Percentiles rank a stretch among this genome's conserved stretches.
Evolutionary conservation across 2,329 filamentous ascomycete species (phyloP).

Genomic region (Berkeleyomyces basicola): DNA sequence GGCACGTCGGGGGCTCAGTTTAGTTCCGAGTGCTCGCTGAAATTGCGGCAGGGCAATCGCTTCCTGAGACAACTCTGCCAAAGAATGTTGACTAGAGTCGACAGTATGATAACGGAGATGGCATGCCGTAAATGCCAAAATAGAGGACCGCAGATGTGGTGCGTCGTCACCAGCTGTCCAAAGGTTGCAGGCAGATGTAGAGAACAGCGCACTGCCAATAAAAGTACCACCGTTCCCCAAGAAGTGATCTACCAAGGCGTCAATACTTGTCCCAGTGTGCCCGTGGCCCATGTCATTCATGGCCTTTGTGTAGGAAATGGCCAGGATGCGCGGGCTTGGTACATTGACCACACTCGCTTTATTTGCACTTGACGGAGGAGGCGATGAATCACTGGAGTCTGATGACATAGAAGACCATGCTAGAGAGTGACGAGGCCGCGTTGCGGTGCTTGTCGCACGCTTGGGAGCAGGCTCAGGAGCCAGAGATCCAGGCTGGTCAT

Average conservation of each 20-base stretch:
- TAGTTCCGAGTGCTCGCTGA: constrained; percentile 15
- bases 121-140: constrained; percentile 17
- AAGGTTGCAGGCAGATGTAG: constrained; percentile 11
- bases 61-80: constrained; percentile 18
- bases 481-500: background rate
- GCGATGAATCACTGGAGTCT: background rate
- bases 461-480: background rate
- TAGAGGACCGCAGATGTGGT: constrained; percentile 16
- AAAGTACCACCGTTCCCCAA: constrained; percentile 14
- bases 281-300: constrained; percentile 6
- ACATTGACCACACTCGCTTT: background rate
- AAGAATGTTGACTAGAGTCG: constrained; percentile 2
- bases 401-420: background rate
- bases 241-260: constrained; percentile 11
- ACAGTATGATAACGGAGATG: constrained; percentile 16
- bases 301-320: constrained; percentile 8
- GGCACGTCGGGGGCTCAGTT: constrained; percentile 15
- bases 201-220: constrained; percentile 12
- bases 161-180: constrained; percentile 9
- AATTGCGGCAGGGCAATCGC: constrained; percentile 16
- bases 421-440: background rate
- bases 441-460: background rate
- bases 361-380: background rate
- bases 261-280: constrained; percentile 7
- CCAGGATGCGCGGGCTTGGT: constrained; percentile 1